Percentiles rank a stretch among this genome's conserved stretches.
Evolutionary conservation across 139 green algal species (phyloP).

Genomic region (Picochlorum sp.): DNA sequence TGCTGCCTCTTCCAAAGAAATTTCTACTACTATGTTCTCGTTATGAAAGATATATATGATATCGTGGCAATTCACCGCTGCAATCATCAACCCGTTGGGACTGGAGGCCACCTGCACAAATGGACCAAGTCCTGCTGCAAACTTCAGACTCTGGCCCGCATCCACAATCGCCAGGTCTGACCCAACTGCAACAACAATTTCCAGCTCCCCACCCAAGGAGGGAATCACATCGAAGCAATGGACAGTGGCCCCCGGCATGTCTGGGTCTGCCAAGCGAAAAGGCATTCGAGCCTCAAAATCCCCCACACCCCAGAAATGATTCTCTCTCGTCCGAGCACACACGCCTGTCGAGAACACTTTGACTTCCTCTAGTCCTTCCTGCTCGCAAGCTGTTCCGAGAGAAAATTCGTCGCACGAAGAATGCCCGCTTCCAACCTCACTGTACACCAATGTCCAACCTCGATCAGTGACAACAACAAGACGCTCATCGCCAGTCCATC

Average conservation of each 20-base stretch:
- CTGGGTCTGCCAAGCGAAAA: slow-evolving; percentile 27
- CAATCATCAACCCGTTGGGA: slow-evolving; percentile 58
- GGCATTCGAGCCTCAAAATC: slow-evolving; percentile 42
- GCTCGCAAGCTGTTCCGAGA: slow-evolving; percentile 42
- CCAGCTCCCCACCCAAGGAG: slow-evolving; percentile 44
- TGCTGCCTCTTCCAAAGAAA: background rate
- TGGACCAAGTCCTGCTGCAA: slow-evolving; percentile 14
- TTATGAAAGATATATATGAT: slow-evolving; percentile 5
- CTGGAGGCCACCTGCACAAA: slow-evolving; percentile 46
- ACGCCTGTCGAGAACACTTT: slow-evolving; percentile 19
- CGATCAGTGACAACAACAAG: slow-evolving; percentile 60
- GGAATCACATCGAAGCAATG: slow-evolving; percentile 59
- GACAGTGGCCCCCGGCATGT: slow-evolving; percentile 2
- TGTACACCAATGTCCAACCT: slow-evolving; percentile 25
- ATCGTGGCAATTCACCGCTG: slow-evolving; percentile 42
- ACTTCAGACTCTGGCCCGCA: slow-evolving; percentile 27
- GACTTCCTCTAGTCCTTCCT: slow-evolving; percentile 42
- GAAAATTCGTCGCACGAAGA: slow-evolving; percentile 36
- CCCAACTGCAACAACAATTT: slow-evolving; percentile 58
- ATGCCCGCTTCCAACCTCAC: background rate
- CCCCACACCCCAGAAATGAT: slow-evolving; percentile 38
- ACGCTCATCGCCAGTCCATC: slow-evolving; percentile 60
- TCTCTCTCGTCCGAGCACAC: slow-evolving; percentile 35
- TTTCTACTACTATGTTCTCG: slow-evolving; percentile 5
- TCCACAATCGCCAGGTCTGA: slow-evolving; percentile 51